These are phyloP conservation scores for Papiliotrema nemorosa DNA, from an alignment of 1,284 basidiomycete species.

Conservation along the genomic window DNA sequence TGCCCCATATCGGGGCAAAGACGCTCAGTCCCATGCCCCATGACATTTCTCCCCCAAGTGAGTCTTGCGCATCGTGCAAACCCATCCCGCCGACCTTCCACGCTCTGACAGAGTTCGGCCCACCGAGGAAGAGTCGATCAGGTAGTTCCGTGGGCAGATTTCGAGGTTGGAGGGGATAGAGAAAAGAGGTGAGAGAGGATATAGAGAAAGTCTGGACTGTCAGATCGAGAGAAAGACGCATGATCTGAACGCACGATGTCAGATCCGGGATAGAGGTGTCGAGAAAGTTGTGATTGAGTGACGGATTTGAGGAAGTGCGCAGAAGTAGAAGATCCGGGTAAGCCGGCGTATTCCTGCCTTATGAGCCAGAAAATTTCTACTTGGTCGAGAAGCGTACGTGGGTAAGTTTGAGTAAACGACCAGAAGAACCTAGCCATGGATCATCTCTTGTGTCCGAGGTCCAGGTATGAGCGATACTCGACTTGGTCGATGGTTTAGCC, in stretches of 20 bases:
- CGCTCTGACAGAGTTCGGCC: slow-evolving; percentile 81
- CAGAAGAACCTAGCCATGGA: slow-evolving; percentile 61
- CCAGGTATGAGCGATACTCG: slow-evolving; percentile 75
- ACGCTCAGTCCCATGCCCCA: slow-evolving; percentile 80
- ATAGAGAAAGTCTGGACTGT: slow-evolving; percentile 41
- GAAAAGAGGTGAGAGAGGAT: slow-evolving; percentile 41
- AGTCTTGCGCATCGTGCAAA: slow-evolving; percentile 70
- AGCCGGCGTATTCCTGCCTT: slow-evolving; percentile 66
- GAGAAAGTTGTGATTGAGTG: slow-evolving; percentile 62
- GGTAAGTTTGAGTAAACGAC: slow-evolving; percentile 60
- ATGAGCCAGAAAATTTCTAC: no score
- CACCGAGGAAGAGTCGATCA: slow-evolving; percentile 91
- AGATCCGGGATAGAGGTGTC: slow-evolving; percentile 53
- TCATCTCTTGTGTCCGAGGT: slow-evolving; percentile 77
- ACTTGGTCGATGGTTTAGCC: slow-evolving; percentile 77
- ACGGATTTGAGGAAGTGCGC: slow-evolving; percentile 68
- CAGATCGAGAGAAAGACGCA: neutral
- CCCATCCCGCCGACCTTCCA: slow-evolving; percentile 85
- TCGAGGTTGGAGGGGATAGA: slow-evolving; percentile 37
- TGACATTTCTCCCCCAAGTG: slow-evolving; percentile 81
- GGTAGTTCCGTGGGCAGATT: slow-evolving; percentile 53
- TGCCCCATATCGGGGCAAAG: slow-evolving; percentile 65
- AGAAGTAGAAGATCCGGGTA: slow-evolving; percentile 62
- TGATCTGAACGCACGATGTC: slow-evolving; percentile 39
- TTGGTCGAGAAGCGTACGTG: slow-evolving; percentile 54